Base-by-base conservation (phyloP, 768 basidiomycete genomes). In the Termitomyces sp. region DNA sequence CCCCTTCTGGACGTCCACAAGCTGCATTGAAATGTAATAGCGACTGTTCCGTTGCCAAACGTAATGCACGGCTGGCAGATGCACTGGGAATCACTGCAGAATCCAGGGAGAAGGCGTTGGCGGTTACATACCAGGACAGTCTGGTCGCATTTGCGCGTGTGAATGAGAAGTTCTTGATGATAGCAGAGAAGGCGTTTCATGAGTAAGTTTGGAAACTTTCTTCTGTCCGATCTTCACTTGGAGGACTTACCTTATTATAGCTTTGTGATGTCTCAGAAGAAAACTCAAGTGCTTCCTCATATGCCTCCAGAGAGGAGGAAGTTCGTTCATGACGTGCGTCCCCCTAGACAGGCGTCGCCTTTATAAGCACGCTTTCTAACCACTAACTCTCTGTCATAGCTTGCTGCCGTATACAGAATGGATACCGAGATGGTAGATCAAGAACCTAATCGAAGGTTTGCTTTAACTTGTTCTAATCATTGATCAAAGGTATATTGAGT, bases 381-480 rank as follows among this genome's bases (percentile, higher is more conserved):
- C 14, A 50, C 50, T 50, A 30, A 63, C 38, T 56, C 16, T 54
- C 50, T 55, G 20, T 38, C n/a, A 33, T 44, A 91, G 85, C 80
- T 97, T 23, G 91, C 93, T 1, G 75, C 81, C 7, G 74, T 88
- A 5, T 98, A 96, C 69, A 80, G 92, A 20, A 84, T 98, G 69
- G 89, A 92, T 61, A 85, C 88, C 0, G 84, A 90, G 64, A 85
- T 94, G 77, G 84, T 99, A 20, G 96, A 98, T 69, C 89, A 90
- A 66, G 96, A 97, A 65, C 96, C 96, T 0, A 82, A 90, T 67
- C 79, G 92, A 50, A 86, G 81, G 82, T 83, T 20, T 23, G 72
- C 9, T 43, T 20, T 23, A 10, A 57, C 32, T 55, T 32, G 4
- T 10, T 58, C 14, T 40, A 4, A 57, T 51, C 16, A 35, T 33